Evolutionary conservation across 495 filamentous ascomycete genomes (phyloP), one percentile per base, ranked within the genome.

Genomic region (Penicillium arizonense): DNA sequence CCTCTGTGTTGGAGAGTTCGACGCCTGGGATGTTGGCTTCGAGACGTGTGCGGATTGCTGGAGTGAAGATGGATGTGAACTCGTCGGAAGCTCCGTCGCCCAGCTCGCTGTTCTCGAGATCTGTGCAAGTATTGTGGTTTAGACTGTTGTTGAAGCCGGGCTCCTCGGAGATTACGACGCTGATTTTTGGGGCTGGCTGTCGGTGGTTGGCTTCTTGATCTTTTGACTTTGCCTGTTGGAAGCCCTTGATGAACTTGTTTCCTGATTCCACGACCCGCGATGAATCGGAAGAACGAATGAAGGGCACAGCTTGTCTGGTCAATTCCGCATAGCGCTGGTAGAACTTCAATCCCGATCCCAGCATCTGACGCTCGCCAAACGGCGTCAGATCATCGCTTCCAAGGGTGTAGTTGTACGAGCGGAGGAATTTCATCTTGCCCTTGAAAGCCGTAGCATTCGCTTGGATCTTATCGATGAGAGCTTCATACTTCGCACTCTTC

Each of bases 201-300:
- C 59, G 45, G 5, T 53, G 47, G n/a, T 71, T 43, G 5, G 73
- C 58, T 8, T 56, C 20, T 8, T 61, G 43, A 55, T 86, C 78
- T 11, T 67, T 54, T 3, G 63, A 42, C 42, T 84, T 84, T 1
- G 83, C 82, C 4, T 73, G 20, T 39, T 88, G 80, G 53, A 87
- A 91, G 4, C 90, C 91, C 52, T 84, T 70, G 4, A 82, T 82
- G 69, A 85, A 96, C 49, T 87, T 85, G 53, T 82, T 56, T 10
- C 87, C 91, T 3, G 87, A 91, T 37, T 81, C 77, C 4, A 94
- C 68, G 0, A 96, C 90, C 5, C 91, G 85, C 11, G 80, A 75
- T 52, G 89, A 82, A 24, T 81, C 87, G 2, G 85, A 81, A 5
- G 88, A 70, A 12, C 91, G 82, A 26, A 94, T 65, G 56, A 96